These are phyloP conservation scores for Verticillium zaregamsianum DNA, from an alignment of 2,329 filamentous ascomycete genomes.

Conservation along the genomic window DNA sequence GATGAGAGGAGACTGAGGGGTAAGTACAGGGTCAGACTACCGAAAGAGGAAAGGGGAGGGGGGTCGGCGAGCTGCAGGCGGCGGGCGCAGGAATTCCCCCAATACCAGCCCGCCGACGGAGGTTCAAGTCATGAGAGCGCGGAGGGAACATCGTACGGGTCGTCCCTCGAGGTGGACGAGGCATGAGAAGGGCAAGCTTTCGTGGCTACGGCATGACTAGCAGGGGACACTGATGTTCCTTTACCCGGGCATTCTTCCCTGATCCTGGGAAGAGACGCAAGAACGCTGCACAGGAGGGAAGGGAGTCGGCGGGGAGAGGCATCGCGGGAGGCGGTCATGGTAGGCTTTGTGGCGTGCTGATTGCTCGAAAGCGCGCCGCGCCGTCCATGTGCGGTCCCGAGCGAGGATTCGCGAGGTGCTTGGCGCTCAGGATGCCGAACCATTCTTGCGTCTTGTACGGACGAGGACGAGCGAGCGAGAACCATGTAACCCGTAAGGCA, in stretches of 20 bases:
- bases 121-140: not conserved
- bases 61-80: not conserved
- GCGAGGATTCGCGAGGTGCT: not conserved
- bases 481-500: not conserved
- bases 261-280: not conserved
- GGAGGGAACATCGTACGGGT: not conserved
- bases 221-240: not conserved
- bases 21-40: not conserved
- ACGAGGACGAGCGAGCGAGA: not conserved
- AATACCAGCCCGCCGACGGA: not conserved
- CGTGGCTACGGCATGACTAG: not conserved
- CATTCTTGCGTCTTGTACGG: not conserved
- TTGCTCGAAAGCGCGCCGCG: not conserved
- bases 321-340: not conserved
- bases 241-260: not conserved
- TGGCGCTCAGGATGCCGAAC: slow-evolving; percentile 1
- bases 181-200: not conserved
- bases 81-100: not conserved
- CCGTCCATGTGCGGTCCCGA: not conserved
- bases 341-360: slow-evolving; percentile 2
- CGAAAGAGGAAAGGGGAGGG: not conserved
- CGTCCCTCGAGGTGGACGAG: not conserved
- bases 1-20: slow-evolving; percentile 1
- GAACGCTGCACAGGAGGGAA: not conserved
- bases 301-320: not conserved